Base-by-base conservation (phyloP, 495 filamentous ascomycete species). In the Penicillium bialowiezense region DNA sequence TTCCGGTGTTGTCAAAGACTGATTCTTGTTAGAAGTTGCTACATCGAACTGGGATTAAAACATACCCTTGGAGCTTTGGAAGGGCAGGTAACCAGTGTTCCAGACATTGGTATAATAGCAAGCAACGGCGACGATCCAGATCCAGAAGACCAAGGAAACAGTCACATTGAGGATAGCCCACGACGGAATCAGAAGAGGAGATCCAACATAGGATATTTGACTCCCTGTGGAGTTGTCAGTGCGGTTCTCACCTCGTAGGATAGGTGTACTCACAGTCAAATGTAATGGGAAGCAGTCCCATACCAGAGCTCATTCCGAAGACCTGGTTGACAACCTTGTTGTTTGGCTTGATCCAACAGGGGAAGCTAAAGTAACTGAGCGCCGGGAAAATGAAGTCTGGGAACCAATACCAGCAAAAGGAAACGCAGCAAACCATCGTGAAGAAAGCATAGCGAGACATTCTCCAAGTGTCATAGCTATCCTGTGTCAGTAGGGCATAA, bases 101-200 rank as follows among this genome's bases (percentile, higher is more conserved):
- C 91, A 60, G 79, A 75, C 29, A 89, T 79, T 41, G 81, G 86
- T 20, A 33, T 65, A 68, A 37, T 68, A 65, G 31, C 52, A 58
- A 18, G 53, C 59, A 8, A 55, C 50, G 2, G 88, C 86, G 19
- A 89, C 72, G 39, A 91, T 76, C 88, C 88, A 93, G 79, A 91
- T 90, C 31, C 90, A 85, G 19, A 89, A 70, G 5, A 90, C 81
- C 32, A 91, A 69, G 2, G 85, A 84, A 31, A 78, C 80, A 19
- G 90, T 77, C 28, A 93, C 86, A 59, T 93, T 93, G 60, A 89
- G 73, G 5, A 88, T 84, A 2, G 89, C 89, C 89, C 89, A 93
- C 52, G 88, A 89, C 0, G 89, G 89, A 3, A 84, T 85, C 7
- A 92, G 69, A 0, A 95, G 71, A 1, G 89, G 89, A 17, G 86